Evolutionary conservation across 768 basidiomycete genomes (phyloP), one percentile per base, ranked within the genome.

Genomic region (Mycena capillaripes): DNA sequence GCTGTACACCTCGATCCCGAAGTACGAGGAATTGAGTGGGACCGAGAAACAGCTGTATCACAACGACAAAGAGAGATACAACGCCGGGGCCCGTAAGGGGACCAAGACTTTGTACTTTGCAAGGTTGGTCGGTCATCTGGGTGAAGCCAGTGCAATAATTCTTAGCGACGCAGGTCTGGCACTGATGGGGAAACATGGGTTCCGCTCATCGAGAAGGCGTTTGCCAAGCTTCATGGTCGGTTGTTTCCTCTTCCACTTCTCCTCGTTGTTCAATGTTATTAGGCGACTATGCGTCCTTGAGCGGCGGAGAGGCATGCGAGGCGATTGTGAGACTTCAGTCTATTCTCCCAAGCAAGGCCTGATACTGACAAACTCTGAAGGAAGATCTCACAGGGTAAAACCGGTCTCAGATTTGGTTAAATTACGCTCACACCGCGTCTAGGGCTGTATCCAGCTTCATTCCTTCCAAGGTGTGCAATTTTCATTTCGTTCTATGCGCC

Each of bases 191-290:
- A 90, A 66, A 89, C 88, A 0, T 90, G 89, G 89, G 87, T 89
- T 0, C 86, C 89, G 2, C 77, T 90, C 2, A 81, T 89, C 27
- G 89, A 90, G 76, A 91, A 91, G 74, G 89, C 89, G 5, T 90
- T 86, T 64, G 89, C 89, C 0, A 90, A 90, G 73, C 76, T 89
- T 2, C 88, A 90, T 71, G 89, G 83, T 11, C 30, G 53, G 60
- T 52, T 30, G 55, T 44, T 34, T 23, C 17, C 1, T 62, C n/a
- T 27, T 67, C 23, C 17, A 5, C 17, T 5, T 23, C n/a, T 40
- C 52, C 17, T 8, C 19, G 10, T 40, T 74, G 53, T 38, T 56
- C 19, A 65, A 10, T 27, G 17, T 23, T 32, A 23, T 14, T 16
- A 52, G 71, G 85, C 2, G 86, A 86, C 67, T 90, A 88, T 76